Evolutionary conservation across 805 yeast species (phyloP), one percentile per base, ranked within the genome.

Genomic region (Wickerhamomyces chambardii): DNA sequence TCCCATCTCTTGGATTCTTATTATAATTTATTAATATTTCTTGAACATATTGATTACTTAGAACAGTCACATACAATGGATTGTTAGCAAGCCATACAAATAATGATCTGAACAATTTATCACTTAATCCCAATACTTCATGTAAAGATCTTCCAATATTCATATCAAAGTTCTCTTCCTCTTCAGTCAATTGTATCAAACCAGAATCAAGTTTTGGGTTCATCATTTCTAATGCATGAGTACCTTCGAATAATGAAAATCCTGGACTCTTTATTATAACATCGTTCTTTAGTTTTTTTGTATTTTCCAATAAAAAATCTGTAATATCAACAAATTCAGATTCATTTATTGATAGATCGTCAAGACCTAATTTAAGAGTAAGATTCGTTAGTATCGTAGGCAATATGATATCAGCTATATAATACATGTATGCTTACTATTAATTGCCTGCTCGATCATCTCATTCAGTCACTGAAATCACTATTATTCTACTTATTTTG

Each of bases 161-260:
- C 16, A 73, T 56, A 44, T 73, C 73, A 46, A 74, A 78, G 0
- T 48, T 39, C 5, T 64, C 39, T 26, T 78, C 84, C 3, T 58
- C 69, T 1, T 47, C 43, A 0, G 64, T 43, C 37, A 75, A 54
- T 21, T 56, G 48, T n/a, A 84, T 66, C 36, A 83, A 47, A 2
- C 90, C 86, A 0, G 96, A 76, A 53, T 90, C 98, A 46, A 90
- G 64, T 42, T 72, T 74, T 10, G 66, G 63, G 51, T 85, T 85
- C 37, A 76, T 66, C 12, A 80, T 69, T 54, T 89, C 97, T 40
- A 86, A 61, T 0, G 97, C 95, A 44, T 89, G 78, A 2, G 96
- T 84, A 0, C 96, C 94, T 46, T 85, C 86, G 41, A 81, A 64
- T 31, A 90, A 64, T 36, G 76, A 73, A 58, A 86, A 85, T 19